A percentile compares a stretch with the other conserved stretches of the same genome.
phyloP scores from a whole-genome alignment of 495 filamentous ascomycete species.

The Lepidopterella palustris region DNA sequence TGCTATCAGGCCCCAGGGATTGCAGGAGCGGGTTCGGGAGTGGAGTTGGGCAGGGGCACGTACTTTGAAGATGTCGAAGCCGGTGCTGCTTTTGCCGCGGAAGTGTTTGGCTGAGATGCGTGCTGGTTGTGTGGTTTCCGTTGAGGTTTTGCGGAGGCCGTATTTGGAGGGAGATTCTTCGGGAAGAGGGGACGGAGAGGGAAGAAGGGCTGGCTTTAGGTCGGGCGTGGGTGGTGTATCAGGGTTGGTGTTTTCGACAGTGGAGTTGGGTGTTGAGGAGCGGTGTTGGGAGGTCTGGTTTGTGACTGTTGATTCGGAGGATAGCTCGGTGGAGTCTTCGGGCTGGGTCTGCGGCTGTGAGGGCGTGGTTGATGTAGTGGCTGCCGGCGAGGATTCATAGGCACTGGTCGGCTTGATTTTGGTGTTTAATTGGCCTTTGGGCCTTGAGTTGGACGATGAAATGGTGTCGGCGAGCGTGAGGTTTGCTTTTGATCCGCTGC shows the following conservation, averaged over 20 bases:
- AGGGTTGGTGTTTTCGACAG: not conserved
- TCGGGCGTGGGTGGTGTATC: not conserved
- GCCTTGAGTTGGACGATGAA: not conserved
- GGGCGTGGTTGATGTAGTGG: not conserved
- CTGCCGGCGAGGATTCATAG: not conserved
- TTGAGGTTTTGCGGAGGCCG: constrained; percentile 14
- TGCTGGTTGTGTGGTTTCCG: not conserved
- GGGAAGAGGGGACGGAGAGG: not conserved
- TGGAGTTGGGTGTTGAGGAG: not conserved
- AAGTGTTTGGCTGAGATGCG: constrained; percentile 6
- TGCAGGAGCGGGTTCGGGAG: constrained; percentile 7
- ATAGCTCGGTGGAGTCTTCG: not conserved
- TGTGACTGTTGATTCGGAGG: not conserved
- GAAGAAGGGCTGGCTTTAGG: not conserved
- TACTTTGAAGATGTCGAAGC: constrained; percentile 23
- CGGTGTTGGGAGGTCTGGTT: not conserved
- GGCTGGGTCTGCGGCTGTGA: not conserved
- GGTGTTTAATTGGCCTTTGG: not conserved
- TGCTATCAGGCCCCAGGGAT: constrained; percentile 3
- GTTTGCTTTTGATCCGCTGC: not conserved
- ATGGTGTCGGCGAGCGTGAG: not conserved
- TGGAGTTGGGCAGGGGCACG: not conserved
- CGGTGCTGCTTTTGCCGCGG: constrained; percentile 25
- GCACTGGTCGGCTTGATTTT: not conserved
- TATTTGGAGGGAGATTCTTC: constrained; percentile 4